These are phyloP conservation scores for Petrea volubilis DNA, from an alignment of 257 asterid species.

Conservation along the genomic window DNA sequence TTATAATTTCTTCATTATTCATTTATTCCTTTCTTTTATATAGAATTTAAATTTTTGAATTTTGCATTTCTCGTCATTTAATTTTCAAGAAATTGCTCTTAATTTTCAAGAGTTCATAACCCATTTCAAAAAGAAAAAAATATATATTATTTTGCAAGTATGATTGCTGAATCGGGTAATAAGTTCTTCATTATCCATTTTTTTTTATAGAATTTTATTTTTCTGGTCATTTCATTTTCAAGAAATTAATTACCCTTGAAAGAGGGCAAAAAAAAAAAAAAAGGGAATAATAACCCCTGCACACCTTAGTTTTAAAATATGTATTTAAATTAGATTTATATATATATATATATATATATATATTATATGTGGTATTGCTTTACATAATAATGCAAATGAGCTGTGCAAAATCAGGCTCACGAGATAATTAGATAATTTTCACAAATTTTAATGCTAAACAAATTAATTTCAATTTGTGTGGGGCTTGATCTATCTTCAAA, in stretches of 20 bases:
- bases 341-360: too few relatives aligned
- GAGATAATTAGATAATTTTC: neutral
- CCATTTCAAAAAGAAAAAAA: neutral
- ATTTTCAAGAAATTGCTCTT: neutral
- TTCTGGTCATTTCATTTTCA: constrained; percentile 1
- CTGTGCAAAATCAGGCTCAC: neutral
- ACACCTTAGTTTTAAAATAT: neutral
- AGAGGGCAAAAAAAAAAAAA: constrained; percentile 2
- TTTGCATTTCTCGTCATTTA: too few relatives aligned
- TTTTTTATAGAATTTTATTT: neutral
- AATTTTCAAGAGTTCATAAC: neutral
- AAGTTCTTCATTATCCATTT: neutral
- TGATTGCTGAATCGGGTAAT: neutral
- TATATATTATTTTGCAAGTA: neutral
- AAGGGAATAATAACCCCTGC: neutral
- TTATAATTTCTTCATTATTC: too few relatives aligned
- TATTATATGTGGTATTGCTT: neutral
- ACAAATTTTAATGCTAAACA: neutral
- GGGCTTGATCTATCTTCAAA: too few relatives aligned
- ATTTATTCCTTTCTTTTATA: too few relatives aligned
- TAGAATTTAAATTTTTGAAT: too few relatives aligned
- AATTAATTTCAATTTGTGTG: neutral
- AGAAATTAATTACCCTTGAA: constrained; percentile 3
- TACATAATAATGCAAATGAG: too few relatives aligned
- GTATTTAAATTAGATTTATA: neutral